A percentile compares a stretch with the other conserved stretches of the same genome.
These are phyloP conservation scores for Akanthomyces dipterigenus DNA, from an alignment of 2,329 filamentous ascomycete genomes.

Conservation along the genomic window DNA sequence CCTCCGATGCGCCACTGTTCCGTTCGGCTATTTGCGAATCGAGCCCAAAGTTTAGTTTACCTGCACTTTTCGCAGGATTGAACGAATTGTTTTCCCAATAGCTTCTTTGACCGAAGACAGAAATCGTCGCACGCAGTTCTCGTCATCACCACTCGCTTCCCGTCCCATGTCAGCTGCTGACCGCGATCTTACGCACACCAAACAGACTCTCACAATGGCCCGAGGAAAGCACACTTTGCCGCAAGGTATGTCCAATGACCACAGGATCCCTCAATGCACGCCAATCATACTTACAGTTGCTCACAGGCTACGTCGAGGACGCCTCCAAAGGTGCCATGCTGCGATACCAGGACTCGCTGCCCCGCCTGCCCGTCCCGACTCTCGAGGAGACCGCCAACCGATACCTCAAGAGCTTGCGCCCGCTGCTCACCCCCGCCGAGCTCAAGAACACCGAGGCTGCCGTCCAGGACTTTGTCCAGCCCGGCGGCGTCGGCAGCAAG, in stretches of 20 bases:
- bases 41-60: not conserved
- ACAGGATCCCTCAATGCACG: too few species aligned
- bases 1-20: not conserved
- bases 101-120: not conserved
- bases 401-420: slow-evolving; percentile 74
- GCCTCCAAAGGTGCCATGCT: slow-evolving; percentile 73
- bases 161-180: slow-evolving; percentile 1
- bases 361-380: slow-evolving; percentile 69
- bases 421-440: slow-evolving; percentile 62
- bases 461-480: slow-evolving; percentile 80
- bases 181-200: slow-evolving; percentile 1
- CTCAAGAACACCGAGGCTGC: slow-evolving; percentile 70
- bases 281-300: not conserved
- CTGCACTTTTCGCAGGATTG: not conserved
- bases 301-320: slow-evolving; percentile 70
- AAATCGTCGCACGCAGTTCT: not conserved
- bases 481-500: slow-evolving; percentile 73
- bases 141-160: not conserved
- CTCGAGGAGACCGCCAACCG: slow-evolving; percentile 75
- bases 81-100: not conserved
- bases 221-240: slow-evolving; percentile 54
- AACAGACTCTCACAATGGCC: slow-evolving; percentile 39
- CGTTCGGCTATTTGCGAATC: slow-evolving; percentile 1
- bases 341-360: slow-evolving; percentile 80
- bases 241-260: slow-evolving; percentile 31